Base-by-base conservation (phyloP, 441 rosid genomes). In the Mallotus japonicus region DNA sequence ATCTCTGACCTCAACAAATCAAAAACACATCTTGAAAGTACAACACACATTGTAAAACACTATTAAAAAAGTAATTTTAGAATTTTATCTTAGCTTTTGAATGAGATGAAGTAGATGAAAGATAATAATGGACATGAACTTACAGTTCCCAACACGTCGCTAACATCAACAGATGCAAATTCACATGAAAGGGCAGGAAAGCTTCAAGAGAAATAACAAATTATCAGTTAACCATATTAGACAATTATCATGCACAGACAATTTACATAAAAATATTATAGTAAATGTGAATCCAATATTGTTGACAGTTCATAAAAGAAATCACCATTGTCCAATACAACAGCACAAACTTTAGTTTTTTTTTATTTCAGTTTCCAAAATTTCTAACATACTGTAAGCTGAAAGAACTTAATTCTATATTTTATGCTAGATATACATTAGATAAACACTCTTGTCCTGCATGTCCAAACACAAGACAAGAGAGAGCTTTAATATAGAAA, bases 131-230 rank as follows among this genome's bases (percentile, higher is more conserved):
- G 69, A 76, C 47, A 75, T 74, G 40, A 74, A 90, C 99, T 92
- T 89, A 96, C 98, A 56, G 99, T 93, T 87, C 98, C 99, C 87
- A 96, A 81, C 77, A 92, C 92, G 46, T 96, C 98, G 76, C 93
- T 92, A 83, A 96, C 96, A 69, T 90, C 99, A 72, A 96, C 87
- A 0, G 98, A 86, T 62, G 98, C 98, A 85, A 96, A 96, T 86
- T 96, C 99, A 81, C 99, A 96, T 51, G 99, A 96, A 67, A 96
- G 93, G 12, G 96, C 82, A 67, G 98, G 99, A 87, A 96, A 93
- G 83, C 99, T 93, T 76, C 88, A 87, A 74, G 54, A 74, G 66
- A 68, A 73, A 16, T 4, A 32, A 73, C n/a, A 69, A 53, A 57
- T 62, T 40, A 73, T 77, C 37, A 83, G 79, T 60, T 46, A 78